phyloP scores from a whole-genome alignment of 192 early-diverging fungal species.

The Coemansia sp. region DNA sequence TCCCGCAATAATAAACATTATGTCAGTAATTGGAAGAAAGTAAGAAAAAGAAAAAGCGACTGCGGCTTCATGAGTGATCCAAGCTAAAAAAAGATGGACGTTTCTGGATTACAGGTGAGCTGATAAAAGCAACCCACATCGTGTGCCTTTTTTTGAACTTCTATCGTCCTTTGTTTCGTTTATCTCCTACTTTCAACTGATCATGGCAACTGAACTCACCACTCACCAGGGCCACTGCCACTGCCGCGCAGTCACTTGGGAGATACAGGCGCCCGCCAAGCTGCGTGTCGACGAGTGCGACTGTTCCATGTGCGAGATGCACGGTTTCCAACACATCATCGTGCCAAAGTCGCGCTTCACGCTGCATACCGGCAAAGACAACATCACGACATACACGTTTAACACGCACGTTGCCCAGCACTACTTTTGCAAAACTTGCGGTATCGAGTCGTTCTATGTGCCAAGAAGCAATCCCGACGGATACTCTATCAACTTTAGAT shows the following conservation, averaged over 20 bases:
- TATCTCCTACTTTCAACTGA: not conserved
- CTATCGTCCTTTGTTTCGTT: not conserved
- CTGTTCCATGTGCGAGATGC: constrained; percentile 45
- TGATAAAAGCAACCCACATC: not conserved
- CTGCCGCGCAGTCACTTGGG: constrained; percentile 45
- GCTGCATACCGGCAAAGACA: constrained; percentile 38
- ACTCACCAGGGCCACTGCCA: constrained; percentile 47
- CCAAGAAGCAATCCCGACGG: constrained; percentile 60
- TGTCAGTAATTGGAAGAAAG: not conserved
- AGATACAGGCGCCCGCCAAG: constrained; percentile 37
- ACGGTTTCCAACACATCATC: constrained; percentile 52
- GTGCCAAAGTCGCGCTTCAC: constrained; percentile 39
- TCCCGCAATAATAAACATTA: not conserved
- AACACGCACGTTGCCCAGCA: constrained; percentile 58
- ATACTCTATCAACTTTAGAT: constrained; percentile 53
- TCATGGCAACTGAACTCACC: constrained; percentile 18
- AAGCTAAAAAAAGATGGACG: not conserved
- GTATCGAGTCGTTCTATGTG: constrained; percentile 55
- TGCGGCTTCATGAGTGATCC: not conserved
- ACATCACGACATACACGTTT: constrained; percentile 57
- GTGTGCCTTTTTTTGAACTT: not conserved
- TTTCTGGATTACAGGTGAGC: not conserved
- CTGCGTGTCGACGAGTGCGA: constrained; percentile 50
- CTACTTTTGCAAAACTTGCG: constrained; percentile 59
- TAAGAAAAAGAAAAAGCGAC: not conserved